phyloP scores from a whole-genome alignment of 345 rosid genomes.

The Eucalyptus camaldulensis region DNA sequence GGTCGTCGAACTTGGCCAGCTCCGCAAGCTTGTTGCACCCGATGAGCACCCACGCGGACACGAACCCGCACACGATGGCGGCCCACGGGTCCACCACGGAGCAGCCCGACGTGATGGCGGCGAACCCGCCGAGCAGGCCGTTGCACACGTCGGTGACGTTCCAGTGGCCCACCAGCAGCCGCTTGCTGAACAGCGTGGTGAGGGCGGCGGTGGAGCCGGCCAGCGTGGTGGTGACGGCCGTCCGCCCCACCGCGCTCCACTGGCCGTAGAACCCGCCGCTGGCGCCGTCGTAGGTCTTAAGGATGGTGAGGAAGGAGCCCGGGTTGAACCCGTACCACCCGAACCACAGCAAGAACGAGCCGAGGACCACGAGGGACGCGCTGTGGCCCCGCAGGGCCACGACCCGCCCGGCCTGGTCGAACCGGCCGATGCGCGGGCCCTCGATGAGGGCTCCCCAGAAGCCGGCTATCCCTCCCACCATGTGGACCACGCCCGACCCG shows the following conservation, averaged over 20 bases:
- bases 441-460: slow-evolving; percentile 64
- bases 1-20: slow-evolving; percentile 43
- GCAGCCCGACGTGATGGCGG: slow-evolving; percentile 75
- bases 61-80: slow-evolving; percentile 61
- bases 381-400: slow-evolving; percentile 60
- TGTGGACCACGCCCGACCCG: slow-evolving; percentile 74
- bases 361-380: slow-evolving; percentile 60
- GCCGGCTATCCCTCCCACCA: slow-evolving; percentile 80
- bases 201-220: slow-evolving; percentile 78
- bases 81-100: slow-evolving; percentile 90
- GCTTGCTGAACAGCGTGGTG: slow-evolving; percentile 61
- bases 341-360: slow-evolving; percentile 65
- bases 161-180: slow-evolving; percentile 66
- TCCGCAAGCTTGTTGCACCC: slow-evolving; percentile 49
- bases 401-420: slow-evolving; percentile 24
- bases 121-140: slow-evolving; percentile 75
- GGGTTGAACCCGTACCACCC: slow-evolving; percentile 92
- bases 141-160: slow-evolving; percentile 69
- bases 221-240: slow-evolving; percentile 70
- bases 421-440: slow-evolving; percentile 73
- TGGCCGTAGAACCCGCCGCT: slow-evolving; percentile 42
- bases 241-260: slow-evolving; percentile 75
- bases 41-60: slow-evolving; percentile 49
- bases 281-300: slow-evolving; percentile 7
- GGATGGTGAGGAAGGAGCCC: slow-evolving; percentile 39